Evolutionary conservation across 2,329 filamentous ascomycete genomes (phyloP).

Genomic region (Helicocarpus griseus): DNA sequence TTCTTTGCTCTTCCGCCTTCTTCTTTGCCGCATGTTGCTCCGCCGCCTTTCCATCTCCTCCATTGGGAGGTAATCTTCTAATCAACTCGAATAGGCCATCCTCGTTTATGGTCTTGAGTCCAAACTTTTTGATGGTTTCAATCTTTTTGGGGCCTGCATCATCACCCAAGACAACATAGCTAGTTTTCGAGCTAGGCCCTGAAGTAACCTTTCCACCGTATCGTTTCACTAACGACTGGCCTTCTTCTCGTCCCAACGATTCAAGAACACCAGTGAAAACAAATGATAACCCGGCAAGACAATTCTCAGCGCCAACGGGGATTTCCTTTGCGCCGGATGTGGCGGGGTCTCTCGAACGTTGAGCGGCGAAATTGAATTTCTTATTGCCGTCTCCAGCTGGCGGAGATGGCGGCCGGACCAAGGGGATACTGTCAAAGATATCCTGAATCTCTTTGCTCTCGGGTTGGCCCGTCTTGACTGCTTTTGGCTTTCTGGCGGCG

Average conservation of each 20-base stretch:
- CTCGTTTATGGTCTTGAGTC: slow-evolving; percentile 88
- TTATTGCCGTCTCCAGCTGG: slow-evolving; percentile 45
- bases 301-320: slow-evolving; percentile 78
- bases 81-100: slow-evolving; percentile 85
- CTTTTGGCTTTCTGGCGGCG: slow-evolving; percentile 40
- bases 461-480: slow-evolving; percentile 55
- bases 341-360: slow-evolving; percentile 52
- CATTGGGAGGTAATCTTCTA: slow-evolving; percentile 67
- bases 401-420: slow-evolving; percentile 71
- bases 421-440: slow-evolving; percentile 81
- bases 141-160: slow-evolving; percentile 94
- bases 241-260: slow-evolving; percentile 74
- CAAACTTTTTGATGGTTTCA: slow-evolving; percentile 67
- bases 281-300: slow-evolving; percentile 78
- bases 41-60: slow-evolving; percentile 79
- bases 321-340: slow-evolving; percentile 59
- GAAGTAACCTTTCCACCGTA: slow-evolving; percentile 87
- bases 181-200: slow-evolving; percentile 85
- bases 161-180: slow-evolving; percentile 78
- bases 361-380: slow-evolving; percentile 65
- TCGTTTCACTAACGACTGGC: slow-evolving; percentile 74
- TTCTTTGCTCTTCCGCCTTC: slow-evolving; percentile 72
- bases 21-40: slow-evolving; percentile 78
- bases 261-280: slow-evolving; percentile 89
- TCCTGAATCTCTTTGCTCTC: slow-evolving; percentile 67